These are phyloP conservation scores for Henckelia pumila DNA, from an alignment of 257 asterid genomes.

Conservation along the genomic window DNA sequence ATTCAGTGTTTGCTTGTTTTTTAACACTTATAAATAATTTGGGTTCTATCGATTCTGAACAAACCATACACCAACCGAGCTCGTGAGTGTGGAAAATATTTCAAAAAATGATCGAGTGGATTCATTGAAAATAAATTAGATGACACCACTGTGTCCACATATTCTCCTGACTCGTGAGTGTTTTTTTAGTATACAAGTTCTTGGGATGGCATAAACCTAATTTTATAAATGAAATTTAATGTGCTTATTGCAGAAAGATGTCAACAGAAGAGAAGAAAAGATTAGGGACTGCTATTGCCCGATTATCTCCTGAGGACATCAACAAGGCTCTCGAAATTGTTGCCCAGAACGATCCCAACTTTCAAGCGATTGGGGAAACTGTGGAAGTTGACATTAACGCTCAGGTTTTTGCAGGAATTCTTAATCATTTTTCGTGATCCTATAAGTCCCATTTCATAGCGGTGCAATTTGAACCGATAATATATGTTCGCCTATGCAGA, in stretches of 20 bases:
- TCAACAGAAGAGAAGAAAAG: slow-evolving; percentile 79
- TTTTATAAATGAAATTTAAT: not conserved
- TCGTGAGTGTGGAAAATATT: not conserved
- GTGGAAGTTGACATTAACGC: slow-evolving; percentile 77
- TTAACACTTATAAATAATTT: not conserved
- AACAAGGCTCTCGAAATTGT: slow-evolving; percentile 68
- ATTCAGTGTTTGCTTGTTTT: not conserved
- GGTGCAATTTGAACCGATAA: not conserved
- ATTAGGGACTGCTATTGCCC: slow-evolving; percentile 67
- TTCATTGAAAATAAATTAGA: too few relatives aligned
- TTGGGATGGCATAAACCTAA: too few relatives aligned
- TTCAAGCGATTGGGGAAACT: slow-evolving; percentile 51
- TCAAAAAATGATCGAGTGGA: not conserved
- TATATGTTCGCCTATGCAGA: slow-evolving; percentile 43
- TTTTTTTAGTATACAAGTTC: too few relatives aligned
- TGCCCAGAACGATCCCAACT: slow-evolving; percentile 59
- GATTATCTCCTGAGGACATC: slow-evolving; percentile 63
- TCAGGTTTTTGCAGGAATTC: slow-evolving; percentile 47
- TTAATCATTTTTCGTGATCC: not conserved
- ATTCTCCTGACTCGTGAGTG: too few relatives aligned
- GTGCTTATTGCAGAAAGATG: slow-evolving; percentile 56
- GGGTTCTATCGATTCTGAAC: not conserved
- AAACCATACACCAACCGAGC: not conserved
- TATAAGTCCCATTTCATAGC: not conserved
- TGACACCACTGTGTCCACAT: too few relatives aligned